Evolutionary conservation across 2,329 filamentous ascomycete genomes (phyloP).

Genomic region (Trichoderma arundinaceum): DNA sequence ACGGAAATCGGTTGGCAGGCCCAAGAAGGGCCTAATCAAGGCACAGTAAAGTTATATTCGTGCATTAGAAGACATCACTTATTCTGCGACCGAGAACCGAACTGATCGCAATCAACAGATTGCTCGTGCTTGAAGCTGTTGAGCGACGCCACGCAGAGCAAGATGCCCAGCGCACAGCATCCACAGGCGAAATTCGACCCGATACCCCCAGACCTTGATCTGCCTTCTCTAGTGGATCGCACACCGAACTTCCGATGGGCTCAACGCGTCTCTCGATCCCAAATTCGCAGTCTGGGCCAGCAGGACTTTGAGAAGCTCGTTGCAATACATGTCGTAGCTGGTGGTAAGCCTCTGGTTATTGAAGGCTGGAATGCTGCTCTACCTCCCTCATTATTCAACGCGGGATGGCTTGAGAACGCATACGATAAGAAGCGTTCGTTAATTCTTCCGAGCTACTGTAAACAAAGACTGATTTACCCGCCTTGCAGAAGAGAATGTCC

Average conservation of each 20-base stretch:
- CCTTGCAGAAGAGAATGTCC: constrained; percentile 75
- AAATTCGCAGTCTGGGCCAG: constrained; percentile 77
- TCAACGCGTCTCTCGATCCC: constrained; percentile 76
- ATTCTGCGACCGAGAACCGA: neutral
- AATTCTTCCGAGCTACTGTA: neutral
- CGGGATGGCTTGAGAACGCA: constrained; percentile 78
- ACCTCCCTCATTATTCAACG: constrained; percentile 78
- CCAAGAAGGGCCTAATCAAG: neutral
- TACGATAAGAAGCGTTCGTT: constrained; percentile 77
- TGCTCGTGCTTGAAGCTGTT: neutral
- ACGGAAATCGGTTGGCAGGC: neutral
- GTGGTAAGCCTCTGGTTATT: constrained; percentile 87
- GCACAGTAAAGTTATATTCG: too few relatives aligned
- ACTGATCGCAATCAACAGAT: neutral
- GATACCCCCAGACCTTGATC: constrained; percentile 82
- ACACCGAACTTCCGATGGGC: constrained; percentile 88
- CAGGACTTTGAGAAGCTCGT: constrained; percentile 87
- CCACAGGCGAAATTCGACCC: constrained; percentile 91
- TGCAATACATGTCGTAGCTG: constrained; percentile 78
- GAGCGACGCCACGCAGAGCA: constrained; percentile 36
- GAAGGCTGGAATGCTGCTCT: constrained; percentile 82
- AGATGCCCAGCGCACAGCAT: constrained; percentile 75
- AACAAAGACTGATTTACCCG: constrained; percentile 34
- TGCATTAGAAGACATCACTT: too few relatives aligned
- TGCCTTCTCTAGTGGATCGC: constrained; percentile 74